Evolutionary conservation across 1,284 basidiomycete species (phyloP).

Genomic region (Phylloporus sp.): DNA sequence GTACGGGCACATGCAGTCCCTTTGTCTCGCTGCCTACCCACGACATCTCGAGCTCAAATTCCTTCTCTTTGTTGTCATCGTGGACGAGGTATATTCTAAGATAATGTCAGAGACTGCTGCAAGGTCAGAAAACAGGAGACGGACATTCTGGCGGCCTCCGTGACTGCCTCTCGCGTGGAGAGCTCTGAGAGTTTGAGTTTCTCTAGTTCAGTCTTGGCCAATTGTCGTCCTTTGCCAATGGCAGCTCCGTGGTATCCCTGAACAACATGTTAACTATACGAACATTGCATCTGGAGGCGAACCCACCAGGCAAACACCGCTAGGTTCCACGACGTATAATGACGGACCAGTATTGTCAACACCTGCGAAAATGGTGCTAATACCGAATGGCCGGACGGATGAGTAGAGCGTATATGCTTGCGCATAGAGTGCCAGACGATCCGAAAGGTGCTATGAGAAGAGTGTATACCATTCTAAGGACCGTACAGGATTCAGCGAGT

Average conservation of each 20-base stretch:
- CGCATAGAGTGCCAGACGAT: slow-evolving; percentile 87
- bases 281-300: background rate
- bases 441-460: slow-evolving; percentile 68
- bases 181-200: slow-evolving; percentile 88
- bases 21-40: slow-evolving; percentile 94
- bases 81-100: slow-evolving; percentile 95
- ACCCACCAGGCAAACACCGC: slow-evolving; percentile 88
- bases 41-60: slow-evolving; percentile 97
- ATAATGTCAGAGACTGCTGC: slow-evolving; percentile 14
- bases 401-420: slow-evolving; percentile 99
- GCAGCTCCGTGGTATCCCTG: slow-evolving; percentile 94
- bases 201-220: slow-evolving; percentile 98
- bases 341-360: slow-evolving; percentile 90
- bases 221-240: slow-evolving; percentile 94
- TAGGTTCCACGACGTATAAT: slow-evolving; percentile 94
- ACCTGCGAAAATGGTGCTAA: slow-evolving; percentile 90
- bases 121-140: slow-evolving; percentile 37
- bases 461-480: slow-evolving; percentile 1
- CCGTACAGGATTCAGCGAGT: slow-evolving; percentile 25
- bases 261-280: slow-evolving; percentile 9
- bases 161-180: slow-evolving; percentile 83
- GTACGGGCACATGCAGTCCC: slow-evolving; percentile 81
- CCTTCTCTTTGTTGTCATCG: slow-evolving; percentile 97
- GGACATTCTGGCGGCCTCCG: slow-evolving; percentile 94
- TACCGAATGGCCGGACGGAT: slow-evolving; percentile 96